A percentile compares a stretch with the other conserved stretches of the same genome.
phyloP scores from a whole-genome alignment of 2,329 filamentous ascomycete genomes.

The Talaromyces amestolkiae region DNA sequence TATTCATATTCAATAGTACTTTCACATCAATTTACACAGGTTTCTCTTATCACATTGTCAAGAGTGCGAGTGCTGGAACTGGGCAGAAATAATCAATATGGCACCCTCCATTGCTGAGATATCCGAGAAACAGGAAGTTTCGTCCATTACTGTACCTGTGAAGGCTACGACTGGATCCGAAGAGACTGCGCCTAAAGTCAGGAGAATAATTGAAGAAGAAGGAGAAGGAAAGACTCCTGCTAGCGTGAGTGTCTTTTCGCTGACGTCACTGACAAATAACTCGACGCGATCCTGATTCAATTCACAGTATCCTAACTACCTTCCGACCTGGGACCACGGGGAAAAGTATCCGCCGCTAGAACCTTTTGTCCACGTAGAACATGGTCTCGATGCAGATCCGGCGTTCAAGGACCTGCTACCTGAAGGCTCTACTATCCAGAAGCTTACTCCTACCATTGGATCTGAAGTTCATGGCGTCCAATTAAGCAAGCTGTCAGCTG shows the following conservation, averaged over 20 bases:
- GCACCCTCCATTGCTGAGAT: slow-evolving; percentile 11
- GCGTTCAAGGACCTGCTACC: slow-evolving; percentile 44
- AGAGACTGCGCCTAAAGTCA: slow-evolving; percentile 6
- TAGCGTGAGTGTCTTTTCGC: neutral
- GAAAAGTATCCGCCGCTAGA: slow-evolving; percentile 40
- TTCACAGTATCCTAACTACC: slow-evolving; percentile 28
- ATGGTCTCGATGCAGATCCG: slow-evolving; percentile 43
- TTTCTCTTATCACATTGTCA: neutral
- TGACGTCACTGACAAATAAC: neutral
- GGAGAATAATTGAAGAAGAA: slow-evolving; percentile 15
- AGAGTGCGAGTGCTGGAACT: neutral
- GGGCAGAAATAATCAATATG: neutral
- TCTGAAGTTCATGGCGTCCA: slow-evolving; percentile 52
- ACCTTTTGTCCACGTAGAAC: slow-evolving; percentile 43
- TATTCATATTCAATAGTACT: neutral
- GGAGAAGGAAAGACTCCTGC: neutral
- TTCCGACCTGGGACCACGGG: slow-evolving; percentile 26
- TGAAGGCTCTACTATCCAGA: slow-evolving; percentile 22
- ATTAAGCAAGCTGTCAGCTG: slow-evolving; percentile 47
- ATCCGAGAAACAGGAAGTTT: neutral
- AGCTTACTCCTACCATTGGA: slow-evolving; percentile 38
- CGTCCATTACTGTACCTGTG: neutral
- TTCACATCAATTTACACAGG: neutral
- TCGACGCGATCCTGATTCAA: neutral
- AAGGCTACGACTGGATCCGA: neutral